phyloP scores from a whole-genome alignment of 2,329 filamentous ascomycete genomes.

The Akanthomyces uredinophilus region DNA sequence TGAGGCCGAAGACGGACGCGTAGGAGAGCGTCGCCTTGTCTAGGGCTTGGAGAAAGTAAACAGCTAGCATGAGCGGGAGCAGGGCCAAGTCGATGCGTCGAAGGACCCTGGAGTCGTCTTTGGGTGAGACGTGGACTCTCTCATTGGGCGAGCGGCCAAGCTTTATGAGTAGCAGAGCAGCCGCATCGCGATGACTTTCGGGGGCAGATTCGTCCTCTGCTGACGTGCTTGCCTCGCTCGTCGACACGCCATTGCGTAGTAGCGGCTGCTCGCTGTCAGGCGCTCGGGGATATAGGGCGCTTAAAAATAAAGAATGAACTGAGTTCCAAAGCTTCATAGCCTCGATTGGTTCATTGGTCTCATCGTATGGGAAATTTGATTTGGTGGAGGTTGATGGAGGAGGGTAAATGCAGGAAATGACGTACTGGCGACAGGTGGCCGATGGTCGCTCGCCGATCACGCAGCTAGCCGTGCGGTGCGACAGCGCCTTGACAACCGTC shows the following conservation, averaged over 20 bases:
- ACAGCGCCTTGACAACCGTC: too few species aligned
- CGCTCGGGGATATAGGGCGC: background rate
- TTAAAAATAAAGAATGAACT: background rate
- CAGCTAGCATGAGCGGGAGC: conserved; percentile 45
- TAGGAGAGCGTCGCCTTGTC: conserved; percentile 60
- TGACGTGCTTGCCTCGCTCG: background rate
- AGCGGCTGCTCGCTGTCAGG: conserved; percentile 47
- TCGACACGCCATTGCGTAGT: conserved; percentile 54
- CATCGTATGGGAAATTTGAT: background rate
- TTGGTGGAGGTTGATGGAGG: background rate
- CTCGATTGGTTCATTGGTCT: background rate
- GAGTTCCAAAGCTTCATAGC: background rate
- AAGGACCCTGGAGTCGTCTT: conserved; percentile 31
- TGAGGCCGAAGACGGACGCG: conserved; percentile 58
- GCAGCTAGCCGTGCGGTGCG: too few species aligned
- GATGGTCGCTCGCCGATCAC: background rate
- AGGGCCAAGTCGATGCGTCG: conserved; percentile 36
- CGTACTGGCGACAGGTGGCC: background rate
- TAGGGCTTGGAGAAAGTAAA: conserved; percentile 59
- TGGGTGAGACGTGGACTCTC: conserved; percentile 27
- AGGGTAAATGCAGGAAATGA: background rate
- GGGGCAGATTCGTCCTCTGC: background rate
- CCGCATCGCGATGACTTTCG: conserved; percentile 34
- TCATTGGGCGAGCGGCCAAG: conserved; percentile 32
- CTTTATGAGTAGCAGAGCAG: conserved; percentile 40